Base-by-base conservation (phyloP, 768 basidiomycete genomes). In the Pleurotus citrinopileatus region DNA sequence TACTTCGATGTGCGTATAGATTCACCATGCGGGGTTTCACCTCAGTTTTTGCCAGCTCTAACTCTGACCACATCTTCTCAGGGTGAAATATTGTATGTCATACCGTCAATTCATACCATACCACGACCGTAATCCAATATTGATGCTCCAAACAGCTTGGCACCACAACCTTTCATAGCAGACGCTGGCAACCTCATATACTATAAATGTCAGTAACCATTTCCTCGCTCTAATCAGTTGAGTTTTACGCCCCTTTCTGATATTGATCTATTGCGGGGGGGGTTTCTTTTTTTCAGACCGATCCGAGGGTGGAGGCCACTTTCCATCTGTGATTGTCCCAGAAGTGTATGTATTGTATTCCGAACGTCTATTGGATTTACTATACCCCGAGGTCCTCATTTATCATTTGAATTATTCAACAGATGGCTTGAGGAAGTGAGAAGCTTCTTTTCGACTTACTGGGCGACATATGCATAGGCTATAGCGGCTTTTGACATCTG, bases 81-180 rank as follows among this genome's bases (percentile, higher is more conserved):
- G 48, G 48, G 48, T n/a, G 48, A 51, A 37, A 37, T 51, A 15
- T 29, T 51, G 48, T 51, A 37, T 13, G 38, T 19, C 19, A 34
- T 34, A 3, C 32, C 32, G 9, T 34, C 32, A 34, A 34, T 34
- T 34, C 32, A 34, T 34, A 34, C 38, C 29, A 6, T 32, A 6
- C 29, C 13, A 32, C 29, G 13, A 6, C 29, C 13, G 13, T 32
- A 32, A 32, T 13, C 13, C 6, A 6, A 6, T 13, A 32, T 13
- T 32, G 6, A 32, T 13, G 29, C 13, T 32, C 29, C n/a, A n/a
- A 32, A 12, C 38, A 51, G 48, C 19, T 32, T 51, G 25, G 48
- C 48, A 8, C 48, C 48, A 13, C 13, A 51, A 25, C 48, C 48
- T 15, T 51, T 28, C 28, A 51, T 51, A 12, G 34, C 15, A 15